Percentiles rank a stretch among this genome's conserved stretches.
These are phyloP conservation scores for Russula abietina DNA, from an alignment of 768 basidiomycete genomes.

Conservation along the genomic window DNA sequence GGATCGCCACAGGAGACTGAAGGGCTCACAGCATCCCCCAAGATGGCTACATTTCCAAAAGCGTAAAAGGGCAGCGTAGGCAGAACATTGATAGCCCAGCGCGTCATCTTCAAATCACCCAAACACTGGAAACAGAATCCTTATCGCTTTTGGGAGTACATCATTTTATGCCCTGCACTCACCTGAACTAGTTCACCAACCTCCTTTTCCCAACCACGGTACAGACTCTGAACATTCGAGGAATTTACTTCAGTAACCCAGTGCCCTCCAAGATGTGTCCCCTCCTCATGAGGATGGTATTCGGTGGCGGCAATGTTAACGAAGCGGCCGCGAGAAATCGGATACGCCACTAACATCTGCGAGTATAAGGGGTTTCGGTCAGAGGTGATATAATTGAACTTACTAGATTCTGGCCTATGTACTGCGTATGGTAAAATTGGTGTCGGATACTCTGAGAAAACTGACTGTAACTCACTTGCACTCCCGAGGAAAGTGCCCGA, in stretches of 20 bases:
- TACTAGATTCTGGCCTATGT: conserved; percentile 39
- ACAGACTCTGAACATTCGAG: neutral
- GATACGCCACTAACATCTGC: conserved; percentile 58
- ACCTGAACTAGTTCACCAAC: conserved; percentile 46
- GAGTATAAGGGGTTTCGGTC: neutral
- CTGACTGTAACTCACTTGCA: conserved; percentile 35
- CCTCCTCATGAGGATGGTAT: conserved; percentile 10
- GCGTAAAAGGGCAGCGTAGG: conserved; percentile 48
- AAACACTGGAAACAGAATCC: neutral
- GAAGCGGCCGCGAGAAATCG: conserved; percentile 49
- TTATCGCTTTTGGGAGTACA: neutral
- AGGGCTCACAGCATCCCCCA: conserved; percentile 37
- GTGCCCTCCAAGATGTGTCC: neutral
- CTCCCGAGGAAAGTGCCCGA: conserved; percentile 41
- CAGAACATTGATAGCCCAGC: conserved; percentile 61
- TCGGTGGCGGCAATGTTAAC: conserved; percentile 39
- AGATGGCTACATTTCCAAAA: conserved; percentile 45
- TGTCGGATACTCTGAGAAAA: neutral
- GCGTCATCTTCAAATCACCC: conserved; percentile 25
- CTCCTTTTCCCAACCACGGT: conserved; percentile 15
- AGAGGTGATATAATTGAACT: conserved; percentile 28
- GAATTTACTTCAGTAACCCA: conserved; percentile 13
- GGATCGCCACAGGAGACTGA: neutral
- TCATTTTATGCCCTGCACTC: conserved; percentile 17
- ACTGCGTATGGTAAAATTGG: conserved; percentile 35